A percentile compares a stretch with the other conserved stretches of the same genome.
Evolutionary conservation across 352 stramenopile genomes (phyloP).

Genomic region (Phytophthora sp.): DNA sequence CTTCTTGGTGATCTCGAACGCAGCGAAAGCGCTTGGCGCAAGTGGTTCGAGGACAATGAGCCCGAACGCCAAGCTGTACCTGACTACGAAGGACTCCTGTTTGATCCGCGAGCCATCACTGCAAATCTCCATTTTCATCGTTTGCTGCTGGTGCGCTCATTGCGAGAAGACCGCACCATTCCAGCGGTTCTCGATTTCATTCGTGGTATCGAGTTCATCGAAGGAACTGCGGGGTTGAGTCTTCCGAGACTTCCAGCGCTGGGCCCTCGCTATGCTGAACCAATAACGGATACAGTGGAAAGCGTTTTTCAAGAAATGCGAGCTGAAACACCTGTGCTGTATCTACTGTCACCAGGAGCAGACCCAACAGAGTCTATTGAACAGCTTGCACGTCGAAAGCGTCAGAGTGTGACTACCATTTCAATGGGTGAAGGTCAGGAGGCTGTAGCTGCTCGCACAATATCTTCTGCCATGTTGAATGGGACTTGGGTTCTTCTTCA

Average conservation of each 20-base stretch:
- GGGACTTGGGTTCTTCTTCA: slow-evolving; percentile 84
- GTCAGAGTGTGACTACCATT: slow-evolving; percentile 69
- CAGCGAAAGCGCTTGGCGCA: slow-evolving; percentile 69
- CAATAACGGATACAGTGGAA: slow-evolving; percentile 77
- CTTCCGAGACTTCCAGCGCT: slow-evolving; percentile 55
- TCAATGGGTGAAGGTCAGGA: slow-evolving; percentile 86
- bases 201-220: slow-evolving; percentile 63
- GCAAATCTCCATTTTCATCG: slow-evolving; percentile 74
- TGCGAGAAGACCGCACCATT: slow-evolving; percentile 81
- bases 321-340: slow-evolving; percentile 69
- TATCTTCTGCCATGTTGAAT: slow-evolving; percentile 67
- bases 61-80: slow-evolving; percentile 63
- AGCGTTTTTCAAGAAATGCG: slow-evolving; percentile 73
- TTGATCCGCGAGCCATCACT: slow-evolving; percentile 65
- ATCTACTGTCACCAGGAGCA: slow-evolving; percentile 70
- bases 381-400: slow-evolving; percentile 69
- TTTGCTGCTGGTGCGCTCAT: slow-evolving; percentile 65
- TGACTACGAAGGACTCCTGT: slow-evolving; percentile 74
- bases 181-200: slow-evolving; percentile 74
- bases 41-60: slow-evolving; percentile 86
- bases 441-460: slow-evolving; percentile 55
- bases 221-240: slow-evolving; percentile 39
- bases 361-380: slow-evolving; percentile 82
- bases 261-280: slow-evolving; percentile 64
- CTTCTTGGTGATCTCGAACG: slow-evolving; percentile 71